Percentiles rank a stretch among this genome's conserved stretches.
These are phyloP conservation scores for Tympanopsis confertula DNA, from an alignment of 2,329 filamentous ascomycete species.

Conservation along the genomic window DNA sequence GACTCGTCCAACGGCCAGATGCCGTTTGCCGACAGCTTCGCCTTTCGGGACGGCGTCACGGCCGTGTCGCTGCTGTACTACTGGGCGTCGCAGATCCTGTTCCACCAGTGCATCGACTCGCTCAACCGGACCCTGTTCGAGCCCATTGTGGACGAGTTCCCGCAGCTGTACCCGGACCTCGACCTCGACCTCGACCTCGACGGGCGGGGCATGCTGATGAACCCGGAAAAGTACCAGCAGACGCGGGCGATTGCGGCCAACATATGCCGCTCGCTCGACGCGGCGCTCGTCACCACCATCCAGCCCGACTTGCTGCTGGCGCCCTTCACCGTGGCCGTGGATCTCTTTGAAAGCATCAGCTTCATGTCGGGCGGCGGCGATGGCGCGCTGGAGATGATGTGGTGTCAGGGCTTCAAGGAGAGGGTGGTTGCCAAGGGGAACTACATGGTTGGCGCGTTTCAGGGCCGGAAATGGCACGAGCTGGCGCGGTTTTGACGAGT, in stretches of 20 bases:
- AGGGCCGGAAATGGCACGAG: conserved; percentile 24
- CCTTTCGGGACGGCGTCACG: conserved; percentile 29
- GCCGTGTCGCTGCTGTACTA: conserved; percentile 38
- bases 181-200: conserved; percentile 19
- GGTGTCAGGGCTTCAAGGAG: conserved; percentile 31
- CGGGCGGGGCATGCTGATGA: too few species aligned
- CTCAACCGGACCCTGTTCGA: conserved; percentile 32
- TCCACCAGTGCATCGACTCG: conserved; percentile 33
- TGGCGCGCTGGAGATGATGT: conserved; percentile 32
- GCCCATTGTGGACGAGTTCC: conserved; percentile 26
- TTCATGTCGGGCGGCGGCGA: conserved; percentile 24
- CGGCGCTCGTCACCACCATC: conserved; percentile 25
- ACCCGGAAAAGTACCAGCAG: conserved; percentile 26
- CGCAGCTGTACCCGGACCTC: conserved; percentile 24
- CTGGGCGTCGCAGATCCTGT: conserved; percentile 36
- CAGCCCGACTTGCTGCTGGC: conserved; percentile 33
- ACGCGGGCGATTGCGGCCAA: conserved; percentile 31
- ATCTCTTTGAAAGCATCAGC: conserved; percentile 28
- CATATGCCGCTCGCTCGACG: conserved; percentile 38
- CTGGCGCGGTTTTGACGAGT: conserved; percentile 8
- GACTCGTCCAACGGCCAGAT: conserved; percentile 12
- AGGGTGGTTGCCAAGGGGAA: conserved; percentile 26
- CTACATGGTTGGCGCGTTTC: conserved; percentile 24
- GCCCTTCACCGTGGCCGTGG: conserved; percentile 27
- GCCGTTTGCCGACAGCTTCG: conserved; percentile 31